These are phyloP conservation scores for Colletotrichum filicis DNA, from an alignment of 2,329 filamentous ascomycete genomes.

Conservation along the genomic window DNA sequence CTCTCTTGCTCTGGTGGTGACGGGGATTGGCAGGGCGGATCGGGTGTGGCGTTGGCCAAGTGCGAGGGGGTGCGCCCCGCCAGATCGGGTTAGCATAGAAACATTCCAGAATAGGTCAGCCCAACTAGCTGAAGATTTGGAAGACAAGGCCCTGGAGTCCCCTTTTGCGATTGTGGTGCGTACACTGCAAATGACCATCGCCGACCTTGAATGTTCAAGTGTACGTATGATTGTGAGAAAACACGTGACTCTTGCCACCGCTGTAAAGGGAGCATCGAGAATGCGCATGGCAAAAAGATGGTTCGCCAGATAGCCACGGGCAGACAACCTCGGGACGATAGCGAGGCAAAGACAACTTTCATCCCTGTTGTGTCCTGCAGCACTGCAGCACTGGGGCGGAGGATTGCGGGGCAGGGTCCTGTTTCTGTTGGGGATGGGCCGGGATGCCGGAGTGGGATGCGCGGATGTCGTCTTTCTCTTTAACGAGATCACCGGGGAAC, in stretches of 20 bases:
- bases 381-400: slow-evolving; percentile 23
- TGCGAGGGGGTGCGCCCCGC: background rate
- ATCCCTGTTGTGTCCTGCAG: slow-evolving; percentile 23
- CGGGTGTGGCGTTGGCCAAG: slow-evolving; percentile 31
- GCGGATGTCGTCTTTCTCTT: slow-evolving; percentile 16
- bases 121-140: background rate
- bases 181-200: background rate
- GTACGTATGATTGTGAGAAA: background rate
- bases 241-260: slow-evolving; percentile 2
- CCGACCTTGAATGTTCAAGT: background rate
- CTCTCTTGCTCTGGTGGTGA: background rate
- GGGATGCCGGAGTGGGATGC: slow-evolving; percentile 32
- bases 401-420: slow-evolving; percentile 34
- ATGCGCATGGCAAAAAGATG: background rate
- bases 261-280: background rate
- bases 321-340: slow-evolving; percentile 14
- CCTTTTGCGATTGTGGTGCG: background rate
- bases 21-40: slow-evolving; percentile 20
- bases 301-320: background rate
- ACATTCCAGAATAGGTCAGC: slow-evolving; percentile 25
- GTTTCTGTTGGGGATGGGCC: slow-evolving; percentile 36
- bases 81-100: slow-evolving; percentile 23
- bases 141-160: background rate
- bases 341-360: slow-evolving; percentile 14
- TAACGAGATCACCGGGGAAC: slow-evolving; percentile 9